These are phyloP conservation scores for Senna siamea DNA, from an alignment of 306 rosid genomes.

Conservation along the genomic window DNA sequence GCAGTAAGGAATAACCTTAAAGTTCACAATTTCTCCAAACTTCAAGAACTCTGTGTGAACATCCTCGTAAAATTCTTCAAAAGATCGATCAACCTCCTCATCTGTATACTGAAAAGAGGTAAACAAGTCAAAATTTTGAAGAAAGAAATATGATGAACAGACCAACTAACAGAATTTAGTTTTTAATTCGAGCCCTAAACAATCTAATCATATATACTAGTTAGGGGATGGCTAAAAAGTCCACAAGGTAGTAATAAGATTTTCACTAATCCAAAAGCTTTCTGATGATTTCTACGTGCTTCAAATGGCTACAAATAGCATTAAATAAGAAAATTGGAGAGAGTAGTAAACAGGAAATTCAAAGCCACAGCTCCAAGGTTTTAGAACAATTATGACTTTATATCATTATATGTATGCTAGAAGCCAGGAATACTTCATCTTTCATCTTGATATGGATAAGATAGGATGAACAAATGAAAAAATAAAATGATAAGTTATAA, in stretches of 20 bases:
- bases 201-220: neutral
- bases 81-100: slow-evolving; percentile 81
- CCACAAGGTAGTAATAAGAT: neutral
- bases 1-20: slow-evolving; percentile 72
- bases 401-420: neutral
- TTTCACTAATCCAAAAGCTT: neutral
- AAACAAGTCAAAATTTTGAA: slow-evolving; percentile 42
- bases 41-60: slow-evolving; percentile 97
- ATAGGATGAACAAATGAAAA: neutral
- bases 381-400: neutral
- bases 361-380: neutral
- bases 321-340: neutral
- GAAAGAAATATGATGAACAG: slow-evolving; percentile 32
- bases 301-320: neutral
- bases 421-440: slow-evolving; percentile 15
- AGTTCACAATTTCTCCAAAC: slow-evolving; percentile 93
- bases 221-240: neutral
- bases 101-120: slow-evolving; percentile 72
- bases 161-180: slow-evolving; percentile 22
- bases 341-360: neutral
- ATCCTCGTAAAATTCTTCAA: slow-evolving; percentile 94
- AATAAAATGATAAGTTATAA: neutral
- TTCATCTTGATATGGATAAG: slow-evolving; percentile 26
- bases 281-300: neutral
- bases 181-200: slow-evolving; percentile 10